Base-by-base conservation (phyloP, 2,329 filamentous ascomycete species). In the Cladosporium oxysporum region DNA sequence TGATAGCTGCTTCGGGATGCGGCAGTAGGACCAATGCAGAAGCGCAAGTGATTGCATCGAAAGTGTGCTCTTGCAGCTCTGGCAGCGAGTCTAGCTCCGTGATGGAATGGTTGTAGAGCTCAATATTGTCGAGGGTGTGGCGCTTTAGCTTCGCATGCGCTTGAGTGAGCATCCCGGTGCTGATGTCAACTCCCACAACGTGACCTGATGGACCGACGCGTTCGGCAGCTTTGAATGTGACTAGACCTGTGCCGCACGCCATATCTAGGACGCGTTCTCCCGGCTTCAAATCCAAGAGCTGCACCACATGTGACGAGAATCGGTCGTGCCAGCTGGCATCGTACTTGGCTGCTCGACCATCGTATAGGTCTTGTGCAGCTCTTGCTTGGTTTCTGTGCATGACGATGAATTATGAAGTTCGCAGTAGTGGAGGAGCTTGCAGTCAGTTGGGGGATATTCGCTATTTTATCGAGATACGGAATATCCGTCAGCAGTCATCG, bases 171-270 rank as follows among this genome's bases (percentile, higher is more conserved):
- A 81, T 82, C 33, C 77, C 76, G 10, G 76, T 66, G 47, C 72
- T 76, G 31, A 82, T 72, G 65, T 83, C 81, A 37, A 82, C 69
- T 18, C 79, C 81, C 11, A 78, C 63, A 1, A 82, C 78, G 8
- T 67, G 62, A 11, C 80, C 80, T 8, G 69, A 65, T 12, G 75
- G 66, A 0, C 79, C 80, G 5, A 82, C 78, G 5, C 69, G 73
- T n/a, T 78, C 71, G 11, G 77, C 74, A 37, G 77, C 77, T 8
- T 76, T 73, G 67, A 81, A 77, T 1, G 76, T 77, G 18, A 82
- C 72, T 0, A 82, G 75, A 5, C 81, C 81, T 6, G 81, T 83
- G 4, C 81, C 80, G 66, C 80, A 82, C 6, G 80, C 81, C 18
- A 83, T 73, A 63, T 83, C 81, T 14, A 83, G 76, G n/a, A 83